Conservation (phyloP, 257 asterid genomes). For the Gentiana straminea region DNA sequence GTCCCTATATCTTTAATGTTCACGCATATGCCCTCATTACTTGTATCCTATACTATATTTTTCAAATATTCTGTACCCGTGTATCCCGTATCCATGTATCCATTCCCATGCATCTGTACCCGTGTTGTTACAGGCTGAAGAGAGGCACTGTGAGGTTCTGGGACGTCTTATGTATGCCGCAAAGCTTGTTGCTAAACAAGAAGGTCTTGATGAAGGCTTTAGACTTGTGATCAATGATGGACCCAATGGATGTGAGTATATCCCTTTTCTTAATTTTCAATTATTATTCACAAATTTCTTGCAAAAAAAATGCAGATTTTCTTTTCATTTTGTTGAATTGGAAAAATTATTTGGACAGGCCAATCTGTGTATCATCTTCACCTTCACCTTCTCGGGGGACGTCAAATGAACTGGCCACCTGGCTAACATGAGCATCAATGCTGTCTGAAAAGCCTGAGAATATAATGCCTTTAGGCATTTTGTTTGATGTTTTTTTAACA, state of each 20-base stretch:
- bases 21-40: too few relatives aligned
- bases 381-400: conserved; percentile 86
- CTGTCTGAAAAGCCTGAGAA: neutral
- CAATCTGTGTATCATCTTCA: conserved; percentile 93
- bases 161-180: conserved; percentile 79
- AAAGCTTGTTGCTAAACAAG: conserved; percentile 80
- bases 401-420: conserved; percentile 98
- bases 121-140: conserved; percentile 53
- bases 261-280: neutral
- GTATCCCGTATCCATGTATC: too few relatives aligned
- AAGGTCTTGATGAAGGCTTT: conserved; percentile 80
- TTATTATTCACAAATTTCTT: neutral
- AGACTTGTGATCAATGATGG: conserved; percentile 88
- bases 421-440: conserved; percentile 31
- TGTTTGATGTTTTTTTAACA: too few relatives aligned
- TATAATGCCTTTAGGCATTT: neutral
- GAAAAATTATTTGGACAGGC: conserved; percentile 31
- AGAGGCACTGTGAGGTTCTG: conserved; percentile 62
- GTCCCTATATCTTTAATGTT: too few relatives aligned
- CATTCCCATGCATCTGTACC: too few relatives aligned
- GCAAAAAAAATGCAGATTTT: neutral
- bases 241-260: conserved; percentile 57
- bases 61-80: too few relatives aligned
- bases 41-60: too few relatives aligned
- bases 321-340: neutral